Percentiles rank a stretch among this genome's conserved stretches.
phyloP scores from a whole-genome alignment of 441 rosid species.

The Populus hybrid region DNA sequence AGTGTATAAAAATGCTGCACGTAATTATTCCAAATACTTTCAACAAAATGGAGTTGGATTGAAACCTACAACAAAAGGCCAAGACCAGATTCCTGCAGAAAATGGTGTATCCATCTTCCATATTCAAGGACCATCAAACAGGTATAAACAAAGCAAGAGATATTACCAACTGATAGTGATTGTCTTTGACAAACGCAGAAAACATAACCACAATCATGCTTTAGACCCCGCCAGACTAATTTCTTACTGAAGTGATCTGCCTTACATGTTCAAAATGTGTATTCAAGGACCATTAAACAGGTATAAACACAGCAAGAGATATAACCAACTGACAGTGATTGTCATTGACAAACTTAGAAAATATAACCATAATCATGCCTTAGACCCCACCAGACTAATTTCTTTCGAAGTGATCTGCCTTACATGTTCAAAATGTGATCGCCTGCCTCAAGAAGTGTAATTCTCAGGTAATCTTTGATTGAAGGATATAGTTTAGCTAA shows the following conservation, averaged over 20 bases:
- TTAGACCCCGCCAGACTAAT: slow-evolving; percentile 2
- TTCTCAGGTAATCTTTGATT: slow-evolving; percentile 46
- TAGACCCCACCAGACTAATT: not conserved
- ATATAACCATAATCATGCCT: not conserved
- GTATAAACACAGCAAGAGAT: not conserved
- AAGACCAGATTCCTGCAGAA: not conserved
- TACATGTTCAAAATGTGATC: slow-evolving; percentile 86
- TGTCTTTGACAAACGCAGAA: not conserved
- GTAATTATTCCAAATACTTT: not conserved
- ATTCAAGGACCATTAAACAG: not conserved
- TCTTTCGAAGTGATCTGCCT: slow-evolving; percentile 21
- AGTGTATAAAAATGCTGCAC: not conserved
- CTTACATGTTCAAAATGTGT: slow-evolving; percentile 77
- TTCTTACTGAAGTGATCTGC: slow-evolving; percentile 4
- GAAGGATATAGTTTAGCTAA: slow-evolving; percentile 60
- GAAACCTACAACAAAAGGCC: not conserved
- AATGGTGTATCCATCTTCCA: not conserved
- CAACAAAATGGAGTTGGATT: not conserved
- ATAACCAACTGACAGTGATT: not conserved
- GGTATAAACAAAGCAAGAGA: not conserved
- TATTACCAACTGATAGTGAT: not conserved
- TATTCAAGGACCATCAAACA: not conserved
- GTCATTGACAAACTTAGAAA: not conserved
- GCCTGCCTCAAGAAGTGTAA: slow-evolving; percentile 83
- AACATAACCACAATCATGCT: not conserved